A percentile compares a stretch with the other conserved stretches of the same genome.
phyloP scores from a whole-genome alignment of 495 filamentous ascomycete species.

The Platismatia glauca region DNA sequence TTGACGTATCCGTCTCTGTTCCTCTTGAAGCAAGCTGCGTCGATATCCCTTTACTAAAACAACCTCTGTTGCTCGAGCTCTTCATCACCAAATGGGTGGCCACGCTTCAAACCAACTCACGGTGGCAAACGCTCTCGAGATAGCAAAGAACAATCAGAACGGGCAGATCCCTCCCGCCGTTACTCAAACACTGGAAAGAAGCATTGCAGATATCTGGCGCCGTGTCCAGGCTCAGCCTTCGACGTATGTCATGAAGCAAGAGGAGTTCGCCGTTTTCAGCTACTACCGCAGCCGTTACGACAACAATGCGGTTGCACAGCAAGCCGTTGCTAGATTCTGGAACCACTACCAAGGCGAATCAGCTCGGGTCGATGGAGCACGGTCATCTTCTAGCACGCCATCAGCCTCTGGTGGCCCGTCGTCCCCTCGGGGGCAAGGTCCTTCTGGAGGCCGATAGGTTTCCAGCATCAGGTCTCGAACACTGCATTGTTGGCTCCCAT shows the following conservation, averaged over 20 bases:
- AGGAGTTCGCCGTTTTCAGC: constrained; percentile 73
- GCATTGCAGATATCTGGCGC: constrained; percentile 51
- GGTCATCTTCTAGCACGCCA: constrained; percentile 7
- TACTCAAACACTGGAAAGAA: constrained; percentile 44
- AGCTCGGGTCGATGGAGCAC: constrained; percentile 10
- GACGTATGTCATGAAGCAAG: constrained; percentile 55
- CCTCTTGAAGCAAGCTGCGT: background rate
- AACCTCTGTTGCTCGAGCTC: background rate
- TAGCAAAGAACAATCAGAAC: constrained; percentile 56
- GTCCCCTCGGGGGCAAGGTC: background rate
- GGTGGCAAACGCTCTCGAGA: constrained; percentile 51
- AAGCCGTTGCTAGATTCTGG: constrained; percentile 43
- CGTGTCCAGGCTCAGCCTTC: constrained; percentile 50
- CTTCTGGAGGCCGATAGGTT: background rate
- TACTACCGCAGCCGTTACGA: constrained; percentile 56
- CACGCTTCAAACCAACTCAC: constrained; percentile 25
- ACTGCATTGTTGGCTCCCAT: background rate
- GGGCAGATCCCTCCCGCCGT: constrained; percentile 46
- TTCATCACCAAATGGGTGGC: constrained; percentile 9
- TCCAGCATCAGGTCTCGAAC: background rate
- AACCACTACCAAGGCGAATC: constrained; percentile 33
- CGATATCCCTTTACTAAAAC: background rate
- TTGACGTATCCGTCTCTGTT: background rate
- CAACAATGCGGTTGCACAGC: constrained; percentile 33
- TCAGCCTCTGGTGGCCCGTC: constrained; percentile 7